Evolutionary conservation across 805 yeast genomes (phyloP), one percentile per base, ranked within the genome.

Genomic region (Komagataella pseudopastoris): DNA sequence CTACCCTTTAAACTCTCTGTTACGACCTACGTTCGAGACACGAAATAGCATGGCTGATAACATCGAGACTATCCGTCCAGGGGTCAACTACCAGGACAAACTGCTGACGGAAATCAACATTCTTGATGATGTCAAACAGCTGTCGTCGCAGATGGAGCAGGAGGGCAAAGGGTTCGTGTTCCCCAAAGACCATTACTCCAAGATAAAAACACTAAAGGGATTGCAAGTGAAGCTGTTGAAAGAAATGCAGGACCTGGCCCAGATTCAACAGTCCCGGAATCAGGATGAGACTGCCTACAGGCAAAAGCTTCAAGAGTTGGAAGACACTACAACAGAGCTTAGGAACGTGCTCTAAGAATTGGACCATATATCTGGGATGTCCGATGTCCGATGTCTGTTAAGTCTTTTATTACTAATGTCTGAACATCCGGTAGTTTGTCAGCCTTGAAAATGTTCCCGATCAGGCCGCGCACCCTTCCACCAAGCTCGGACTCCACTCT

Each of bases 81-180:
- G 72, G 49, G 81, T 78, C 18, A 81, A 85, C 51, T 70, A 77
- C 54, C 89, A 82, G 66, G 96, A 87, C 64, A 75, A 76, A 59
- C 71, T 87, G 48, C 90, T 96, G 95, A 82, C 91, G 6, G 95
- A 88, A 57, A 81, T 89, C 49, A 96, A 86, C 59, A 83, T 86
- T 0, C 71, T 91, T 55, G 90, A 88, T 56, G 95, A 87, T 56
- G 93, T 88, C 6, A 76, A 77, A 52, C 71, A 71, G 50, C 72
- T 83, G 70, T 79, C 87, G 1, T 59, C 59, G 16, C 70, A 73
- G 46, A 73, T 74, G 3, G 58, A 66, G 48, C 56, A 59, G 56
- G 74, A 64, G 49, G 74, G 72, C 46, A 71, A 74, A n/a, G 76
- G 71, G 59, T 80, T 81, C 60, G 76, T 76, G 51, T 70, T 66